phyloP scores from a whole-genome alignment of 257 asterid species.

The Penstemon barbatus region DNA sequence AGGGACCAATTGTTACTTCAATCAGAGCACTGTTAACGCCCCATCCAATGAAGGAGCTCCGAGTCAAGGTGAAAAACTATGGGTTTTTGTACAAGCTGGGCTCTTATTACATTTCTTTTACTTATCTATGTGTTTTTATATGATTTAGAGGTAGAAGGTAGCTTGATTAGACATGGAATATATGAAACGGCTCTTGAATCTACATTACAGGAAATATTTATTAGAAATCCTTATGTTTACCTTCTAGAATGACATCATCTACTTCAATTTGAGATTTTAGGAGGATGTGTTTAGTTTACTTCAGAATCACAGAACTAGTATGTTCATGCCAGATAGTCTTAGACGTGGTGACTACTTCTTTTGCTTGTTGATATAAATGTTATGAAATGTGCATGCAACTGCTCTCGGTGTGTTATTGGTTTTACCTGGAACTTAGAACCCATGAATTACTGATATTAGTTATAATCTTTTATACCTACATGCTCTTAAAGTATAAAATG shows the following conservation, averaged over 20 bases:
- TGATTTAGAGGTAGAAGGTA: not conserved
- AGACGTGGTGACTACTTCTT: not conserved
- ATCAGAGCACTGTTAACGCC: conserved; percentile 95
- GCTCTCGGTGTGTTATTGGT: not conserved
- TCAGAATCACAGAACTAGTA: not conserved
- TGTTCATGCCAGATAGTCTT: not conserved
- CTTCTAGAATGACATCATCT: too few relatives aligned
- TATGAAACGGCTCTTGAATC: not conserved
- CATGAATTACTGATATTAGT: too few relatives aligned
- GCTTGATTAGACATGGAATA: not conserved
- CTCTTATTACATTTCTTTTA: not conserved
- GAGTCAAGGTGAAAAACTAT: conserved; percentile 74
- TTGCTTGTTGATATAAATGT: not conserved
- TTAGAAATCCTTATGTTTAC: too few relatives aligned
- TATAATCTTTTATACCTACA: too few relatives aligned
- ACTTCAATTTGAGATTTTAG: too few relatives aligned
- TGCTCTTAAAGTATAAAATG: not conserved
- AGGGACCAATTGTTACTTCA: conserved; percentile 88
- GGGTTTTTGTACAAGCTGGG: conserved; percentile 7
- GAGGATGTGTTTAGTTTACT: too few relatives aligned
- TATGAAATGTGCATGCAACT: not conserved
- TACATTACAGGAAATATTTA: too few relatives aligned
- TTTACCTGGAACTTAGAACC: too few relatives aligned
- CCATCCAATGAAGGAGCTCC: conserved; percentile 99
- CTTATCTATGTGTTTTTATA: not conserved